A percentile compares a stretch with the other conserved stretches of the same genome.
These are phyloP conservation scores for Amphibolis antarctica DNA, from an alignment of 106 monocot genomes.

Conservation along the genomic window DNA sequence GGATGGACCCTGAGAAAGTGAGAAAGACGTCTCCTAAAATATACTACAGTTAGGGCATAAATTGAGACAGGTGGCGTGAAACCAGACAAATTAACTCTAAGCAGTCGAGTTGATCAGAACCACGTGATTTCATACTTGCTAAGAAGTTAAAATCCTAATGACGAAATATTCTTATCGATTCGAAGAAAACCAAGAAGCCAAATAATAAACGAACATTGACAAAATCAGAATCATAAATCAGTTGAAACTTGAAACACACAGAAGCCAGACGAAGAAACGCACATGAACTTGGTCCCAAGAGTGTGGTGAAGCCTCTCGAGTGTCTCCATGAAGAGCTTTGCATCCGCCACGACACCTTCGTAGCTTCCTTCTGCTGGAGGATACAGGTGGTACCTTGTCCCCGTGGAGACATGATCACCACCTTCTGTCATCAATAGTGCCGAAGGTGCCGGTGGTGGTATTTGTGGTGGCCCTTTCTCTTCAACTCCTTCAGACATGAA, in stretches of 20 bases:
- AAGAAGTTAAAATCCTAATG: no score
- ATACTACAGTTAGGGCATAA: not conserved
- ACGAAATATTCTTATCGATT: no score
- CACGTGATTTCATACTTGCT: not conserved
- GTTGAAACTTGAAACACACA: not conserved
- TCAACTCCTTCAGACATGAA: no score
- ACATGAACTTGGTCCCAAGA: constrained; percentile 54
- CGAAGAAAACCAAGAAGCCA: not conserved
- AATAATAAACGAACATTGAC: not conserved
- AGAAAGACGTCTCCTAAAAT: not conserved
- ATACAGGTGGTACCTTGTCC: constrained; percentile 7
- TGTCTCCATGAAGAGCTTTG: constrained; percentile 28
- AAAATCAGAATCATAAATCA: not conserved
- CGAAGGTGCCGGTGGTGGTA: no score
- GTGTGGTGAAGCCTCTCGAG: constrained; percentile 47
- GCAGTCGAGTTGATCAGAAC: not conserved
- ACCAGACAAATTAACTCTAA: not conserved
- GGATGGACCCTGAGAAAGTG: not conserved
- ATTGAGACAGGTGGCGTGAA: not conserved
- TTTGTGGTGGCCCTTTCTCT: no score
- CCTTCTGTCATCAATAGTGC: no score
- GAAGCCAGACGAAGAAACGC: constrained; percentile 5
- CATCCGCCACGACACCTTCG: constrained; percentile 29
- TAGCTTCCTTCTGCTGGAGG: constrained; percentile 37
- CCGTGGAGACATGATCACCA: no score